Evolutionary conservation across 106 monocot species (phyloP).

Genomic region (Acorus gramineus): DNA sequence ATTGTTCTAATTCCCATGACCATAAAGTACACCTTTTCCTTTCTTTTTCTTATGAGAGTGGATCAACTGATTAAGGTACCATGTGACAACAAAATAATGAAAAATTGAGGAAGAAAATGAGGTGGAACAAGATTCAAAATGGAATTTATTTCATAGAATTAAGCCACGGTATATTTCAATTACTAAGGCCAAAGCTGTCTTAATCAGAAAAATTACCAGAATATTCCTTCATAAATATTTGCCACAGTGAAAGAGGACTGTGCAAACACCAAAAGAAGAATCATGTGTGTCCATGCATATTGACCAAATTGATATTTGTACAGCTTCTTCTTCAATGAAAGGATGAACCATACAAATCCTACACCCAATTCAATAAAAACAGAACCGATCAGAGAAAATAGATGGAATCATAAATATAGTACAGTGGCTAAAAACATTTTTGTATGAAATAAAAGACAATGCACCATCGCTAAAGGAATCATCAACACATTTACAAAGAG

Average conservation of each 20-base stretch:
- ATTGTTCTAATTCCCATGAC: no score
- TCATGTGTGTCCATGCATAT: conserved; percentile 93
- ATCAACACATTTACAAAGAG: not conserved
- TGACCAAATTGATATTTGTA: conserved; percentile 88
- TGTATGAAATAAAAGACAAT: no score
- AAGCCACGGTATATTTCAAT: no score
- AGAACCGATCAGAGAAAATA: not conserved
- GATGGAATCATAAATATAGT: not conserved
- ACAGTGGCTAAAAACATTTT: not conserved
- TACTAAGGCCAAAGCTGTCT: no score
- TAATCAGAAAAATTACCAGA: conserved; percentile 48
- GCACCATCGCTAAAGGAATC: no score
- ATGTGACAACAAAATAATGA: no score
- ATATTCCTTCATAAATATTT: conserved; percentile 97
- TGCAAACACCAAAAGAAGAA: conserved; percentile 69
- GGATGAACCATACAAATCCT: conserved; percentile 96
- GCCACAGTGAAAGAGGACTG: conserved; percentile 82
- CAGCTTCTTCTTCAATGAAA: conserved; percentile 86
- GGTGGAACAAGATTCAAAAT: not conserved
- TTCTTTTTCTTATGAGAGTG: no score
- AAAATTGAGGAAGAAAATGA: no score
- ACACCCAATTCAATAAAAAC: conserved; percentile 1
- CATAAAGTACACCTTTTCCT: no score
- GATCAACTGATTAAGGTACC: no score
- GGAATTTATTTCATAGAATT: no score